Evolutionary conservation across 176 grass and related monocot genomes (phyloP), one percentile per base, ranked within the genome.

Genomic region (Ensete ventricosum): DNA sequence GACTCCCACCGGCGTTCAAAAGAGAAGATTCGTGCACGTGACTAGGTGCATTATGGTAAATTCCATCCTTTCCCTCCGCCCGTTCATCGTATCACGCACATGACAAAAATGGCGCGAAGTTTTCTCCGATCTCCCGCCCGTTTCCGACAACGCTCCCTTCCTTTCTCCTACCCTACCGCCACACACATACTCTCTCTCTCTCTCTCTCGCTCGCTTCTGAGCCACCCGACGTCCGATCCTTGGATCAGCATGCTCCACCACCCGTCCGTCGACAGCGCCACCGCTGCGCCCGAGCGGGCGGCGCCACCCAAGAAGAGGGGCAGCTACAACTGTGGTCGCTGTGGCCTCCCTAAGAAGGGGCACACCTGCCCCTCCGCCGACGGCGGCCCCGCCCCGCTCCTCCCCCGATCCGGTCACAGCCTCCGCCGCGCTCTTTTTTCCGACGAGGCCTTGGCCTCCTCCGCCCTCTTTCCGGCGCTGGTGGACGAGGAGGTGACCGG

Each of bases 281-380:
- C 74, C 82, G 26, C 24, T 69, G 77, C 71, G 74, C 62, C 67
- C 34, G 5, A 43, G 34, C 34, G 4, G 62, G 67, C 9, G 1
- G 72, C 67, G 34, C 5, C 52, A 17, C 77, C 79, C 54, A 92
- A 93, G 85, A 77, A 81, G 63, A 85, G 90, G 1, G 90, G 93
- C 50, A 97, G 78, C 90, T 97, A 97, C 82, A 97, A 88, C 84
- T 97, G 93, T 62, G 93, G 93, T 60, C 85, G 94, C 0, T 97
- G 90, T 34, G 94, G 94, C 3, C 71, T 85, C 2, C 94, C 94
- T 62, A 97, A 93, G 84, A 92, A 93, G 86, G 94, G 94, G 82
- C 90, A 97, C 75, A 78, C 83, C 17, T 97, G 94, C 81, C 0
- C 83, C 77, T 9, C 79, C 23, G 54, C 22, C 27, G 64, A 23